A percentile compares a stretch with the other conserved stretches of the same genome.
Evolutionary conservation across 257 asterid genomes (phyloP).

Genomic region (Plantago elongata): DNA sequence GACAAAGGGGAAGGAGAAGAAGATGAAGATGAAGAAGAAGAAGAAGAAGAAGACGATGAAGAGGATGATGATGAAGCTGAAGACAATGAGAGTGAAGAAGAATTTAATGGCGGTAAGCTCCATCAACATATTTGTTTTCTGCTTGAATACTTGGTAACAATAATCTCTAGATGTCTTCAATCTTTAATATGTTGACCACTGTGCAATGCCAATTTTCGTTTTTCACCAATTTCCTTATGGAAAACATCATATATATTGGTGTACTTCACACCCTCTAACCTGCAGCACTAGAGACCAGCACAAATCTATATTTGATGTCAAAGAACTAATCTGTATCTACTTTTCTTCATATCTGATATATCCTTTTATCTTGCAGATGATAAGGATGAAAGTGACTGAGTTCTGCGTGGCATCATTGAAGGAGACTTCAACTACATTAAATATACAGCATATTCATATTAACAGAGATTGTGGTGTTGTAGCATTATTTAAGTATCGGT

Average conservation of each 20-base stretch:
- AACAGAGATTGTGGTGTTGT: no score
- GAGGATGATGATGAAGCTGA: slow-evolving; percentile 20
- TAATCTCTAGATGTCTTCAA: no score
- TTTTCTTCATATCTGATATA: neutral
- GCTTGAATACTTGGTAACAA: neutral
- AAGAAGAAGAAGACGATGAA: slow-evolving; percentile 12
- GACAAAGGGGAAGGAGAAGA: slow-evolving; percentile 10
- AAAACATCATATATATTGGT: neutral
- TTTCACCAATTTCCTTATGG: no score
- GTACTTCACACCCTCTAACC: slow-evolving; percentile 9
- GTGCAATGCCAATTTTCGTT: no score
- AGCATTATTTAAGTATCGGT: no score
- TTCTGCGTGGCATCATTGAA: slow-evolving; percentile 16
- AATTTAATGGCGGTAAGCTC: slow-evolving; percentile 64
- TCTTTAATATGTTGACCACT: no score
- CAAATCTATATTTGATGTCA: neutral
- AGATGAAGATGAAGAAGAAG: slow-evolving; percentile 7
- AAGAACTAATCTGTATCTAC: slow-evolving; percentile 1
- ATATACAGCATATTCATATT: neutral
- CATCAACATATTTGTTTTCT: slow-evolving; percentile 6
- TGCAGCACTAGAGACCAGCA: neutral
- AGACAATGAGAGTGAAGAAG: slow-evolving; percentile 38
- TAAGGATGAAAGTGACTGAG: slow-evolving; percentile 55
- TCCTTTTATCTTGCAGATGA: slow-evolving; percentile 45
- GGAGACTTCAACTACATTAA: slow-evolving; percentile 22